Conservation (phyloP, 345 rosid genomes). For the Moringa oleifera region DNA sequence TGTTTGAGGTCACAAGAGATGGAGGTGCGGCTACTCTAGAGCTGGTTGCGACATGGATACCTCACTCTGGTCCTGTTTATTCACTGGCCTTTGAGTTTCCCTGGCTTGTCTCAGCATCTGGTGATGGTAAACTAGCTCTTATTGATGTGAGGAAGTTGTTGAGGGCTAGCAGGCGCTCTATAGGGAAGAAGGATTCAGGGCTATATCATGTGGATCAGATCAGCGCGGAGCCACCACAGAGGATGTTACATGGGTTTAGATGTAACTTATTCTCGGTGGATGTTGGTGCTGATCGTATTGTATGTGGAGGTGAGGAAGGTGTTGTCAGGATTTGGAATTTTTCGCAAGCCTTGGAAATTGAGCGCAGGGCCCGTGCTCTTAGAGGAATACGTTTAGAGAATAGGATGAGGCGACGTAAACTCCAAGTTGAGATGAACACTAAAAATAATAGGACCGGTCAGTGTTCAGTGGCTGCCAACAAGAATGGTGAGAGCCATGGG, state of each 20-base stretch:
- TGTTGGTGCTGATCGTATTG: slow-evolving; percentile 82
- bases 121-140: slow-evolving; percentile 76
- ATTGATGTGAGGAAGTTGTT: slow-evolving; percentile 78
- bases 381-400: slow-evolving; percentile 74
- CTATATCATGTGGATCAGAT: slow-evolving; percentile 13
- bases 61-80: slow-evolving; percentile 75
- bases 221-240: slow-evolving; percentile 74
- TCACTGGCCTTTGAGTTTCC: slow-evolving; percentile 93
- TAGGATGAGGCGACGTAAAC: slow-evolving; percentile 69
- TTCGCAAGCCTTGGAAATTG: slow-evolving; percentile 73
- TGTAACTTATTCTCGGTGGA: slow-evolving; percentile 67
- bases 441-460: slow-evolving; percentile 48
- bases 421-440: slow-evolving; percentile 60
- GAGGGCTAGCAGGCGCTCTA: slow-evolving; percentile 30
- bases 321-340: slow-evolving; percentile 86
- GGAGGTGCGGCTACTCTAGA: slow-evolving; percentile 16
- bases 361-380: slow-evolving; percentile 48
- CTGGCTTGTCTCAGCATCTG: slow-evolving; percentile 92
- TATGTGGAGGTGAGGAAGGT: slow-evolving; percentile 90
- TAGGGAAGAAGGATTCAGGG: slow-evolving; percentile 34
- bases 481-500: slow-evolving; percentile 49
- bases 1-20: slow-evolving; percentile 58
- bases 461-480: slow-evolving; percentile 80
- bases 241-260: slow-evolving; percentile 85
- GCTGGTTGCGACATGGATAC: slow-evolving; percentile 74